These are phyloP conservation scores for Mortierella sp. DNA, from an alignment of 371 early-diverging fungal species.

Conservation along the genomic window DNA sequence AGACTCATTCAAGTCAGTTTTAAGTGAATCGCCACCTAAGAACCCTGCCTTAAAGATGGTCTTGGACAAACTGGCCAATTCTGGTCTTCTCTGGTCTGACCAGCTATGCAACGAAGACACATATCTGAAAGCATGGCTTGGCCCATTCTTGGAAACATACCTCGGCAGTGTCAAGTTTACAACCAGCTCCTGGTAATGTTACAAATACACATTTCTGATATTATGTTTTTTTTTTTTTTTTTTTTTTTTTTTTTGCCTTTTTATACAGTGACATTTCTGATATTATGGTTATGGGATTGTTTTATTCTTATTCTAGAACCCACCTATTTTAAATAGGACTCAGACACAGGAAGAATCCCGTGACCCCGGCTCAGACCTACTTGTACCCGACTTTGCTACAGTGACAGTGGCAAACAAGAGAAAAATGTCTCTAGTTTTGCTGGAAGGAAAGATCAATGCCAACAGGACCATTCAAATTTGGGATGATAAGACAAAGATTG, in stretches of 20 bases:
- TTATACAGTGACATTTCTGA: too few species aligned
- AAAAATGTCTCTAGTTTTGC: conserved; percentile 15
- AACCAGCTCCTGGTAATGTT: conserved; percentile 17
- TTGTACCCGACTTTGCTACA: conserved; percentile 26
- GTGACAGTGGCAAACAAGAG: conserved; percentile 6
- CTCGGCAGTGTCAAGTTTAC: conserved; percentile 10
- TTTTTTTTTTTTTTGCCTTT: too few species aligned
- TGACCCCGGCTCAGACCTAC: conserved; percentile 1
- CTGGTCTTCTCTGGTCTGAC: conserved; percentile 20
- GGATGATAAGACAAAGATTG: conserved; percentile 24
- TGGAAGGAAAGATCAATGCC: conserved; percentile 20
- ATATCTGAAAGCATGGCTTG: conserved; percentile 16
- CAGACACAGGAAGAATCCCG: conserved; percentile 23
- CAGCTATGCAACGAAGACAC: conserved; percentile 21
- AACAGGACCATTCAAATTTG: conserved; percentile 13
- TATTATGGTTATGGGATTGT: too few species aligned
- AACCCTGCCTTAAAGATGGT: conserved; percentile 13
- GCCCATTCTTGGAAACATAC: conserved; percentile 21
- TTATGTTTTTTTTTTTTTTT: too few species aligned
- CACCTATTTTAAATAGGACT: too few species aligned
- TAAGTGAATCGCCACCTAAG: conserved; percentile 15
- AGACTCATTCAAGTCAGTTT: conserved; percentile 1
- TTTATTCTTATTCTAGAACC: too few species aligned
- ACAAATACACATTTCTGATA: conserved; percentile 10
- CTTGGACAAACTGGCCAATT: conserved; percentile 10